Percentiles rank a stretch among this genome's conserved stretches.
These are phyloP conservation scores for Platismatia glauca DNA, from an alignment of 495 filamentous ascomycete species.

Conservation along the genomic window DNA sequence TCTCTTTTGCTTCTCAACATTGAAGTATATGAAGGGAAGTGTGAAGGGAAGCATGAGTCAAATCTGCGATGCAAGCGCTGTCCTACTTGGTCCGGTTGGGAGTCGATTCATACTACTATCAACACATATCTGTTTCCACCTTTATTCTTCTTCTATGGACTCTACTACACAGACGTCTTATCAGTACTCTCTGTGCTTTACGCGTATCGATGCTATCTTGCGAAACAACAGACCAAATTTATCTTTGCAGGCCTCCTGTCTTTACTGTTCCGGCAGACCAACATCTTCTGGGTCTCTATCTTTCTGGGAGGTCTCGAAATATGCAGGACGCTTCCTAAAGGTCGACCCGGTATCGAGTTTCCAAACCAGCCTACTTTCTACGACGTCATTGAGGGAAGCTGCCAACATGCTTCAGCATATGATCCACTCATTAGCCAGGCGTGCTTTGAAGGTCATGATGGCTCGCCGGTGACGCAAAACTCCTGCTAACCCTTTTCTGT, in stretches of 20 bases:
- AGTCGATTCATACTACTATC: slow-evolving; percentile 52
- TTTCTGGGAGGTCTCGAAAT: slow-evolving; percentile 73
- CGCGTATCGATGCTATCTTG: slow-evolving; percentile 55
- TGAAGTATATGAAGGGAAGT: not conserved
- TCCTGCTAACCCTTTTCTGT: slow-evolving; percentile 23
- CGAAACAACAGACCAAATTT: slow-evolving; percentile 16
- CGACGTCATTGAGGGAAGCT: slow-evolving; percentile 20
- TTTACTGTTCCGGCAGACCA: slow-evolving; percentile 80
- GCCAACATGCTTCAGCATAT: slow-evolving; percentile 40
- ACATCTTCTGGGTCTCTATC: slow-evolving; percentile 87
- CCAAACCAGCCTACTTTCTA: not conserved
- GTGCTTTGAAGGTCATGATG: slow-evolving; percentile 44
- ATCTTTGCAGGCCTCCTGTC: slow-evolving; percentile 46
- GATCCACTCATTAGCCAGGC: slow-evolving; percentile 52
- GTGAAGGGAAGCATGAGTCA: not conserved
- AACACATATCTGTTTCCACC: slow-evolving; percentile 84
- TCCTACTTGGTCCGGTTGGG: slow-evolving; percentile 2
- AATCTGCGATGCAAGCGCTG: not conserved
- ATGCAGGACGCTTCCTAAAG: slow-evolving; percentile 35
- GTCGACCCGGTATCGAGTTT: slow-evolving; percentile 18
- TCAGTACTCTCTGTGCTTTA: slow-evolving; percentile 52
- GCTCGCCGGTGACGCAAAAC: not conserved
- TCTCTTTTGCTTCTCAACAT: not conserved
- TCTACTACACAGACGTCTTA: slow-evolving; percentile 88
- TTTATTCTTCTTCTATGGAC: slow-evolving; percentile 85